Base-by-base conservation (phyloP, 352 stramenopile genomes). In the Phytophthora idaei region DNA sequence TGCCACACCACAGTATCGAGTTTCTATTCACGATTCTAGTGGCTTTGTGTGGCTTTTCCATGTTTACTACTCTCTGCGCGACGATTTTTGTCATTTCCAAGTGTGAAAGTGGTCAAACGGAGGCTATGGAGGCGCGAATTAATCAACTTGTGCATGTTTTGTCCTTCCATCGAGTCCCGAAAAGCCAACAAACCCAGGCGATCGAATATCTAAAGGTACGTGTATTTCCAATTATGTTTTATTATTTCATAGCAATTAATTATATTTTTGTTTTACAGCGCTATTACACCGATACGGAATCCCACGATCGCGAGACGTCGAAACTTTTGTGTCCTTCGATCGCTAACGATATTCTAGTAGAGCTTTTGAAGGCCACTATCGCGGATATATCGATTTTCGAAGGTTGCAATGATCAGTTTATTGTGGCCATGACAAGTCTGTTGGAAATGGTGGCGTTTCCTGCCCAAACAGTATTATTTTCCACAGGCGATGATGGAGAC, bases 31-130 rank as follows among this genome's bases (percentile, higher is more conserved):
- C 80, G 3, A 76, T 85, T 31, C 51, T 77, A n/a, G 83, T 93
- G 14, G 85, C 81, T 6, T 56, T 84, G 5, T 80, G 83, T 31
- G 85, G 85, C 0, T 93, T 93, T 48, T 80, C 81, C 11, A 65
- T 92, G 52, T 93, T 93, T 49, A 89, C 82, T 10, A 73, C 70
- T 1, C 64, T 92, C 36, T 87, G 77, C 15, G 81, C 81, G 2
- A 93, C 83, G 27, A 83, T 93, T 25, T 93, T 93, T 54, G 85
- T 90, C 48, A 81, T 92, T 39, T 93, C 85, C 34, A 90, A 90
- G 58, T 90, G 85, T 44, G 73, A 91, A 69, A 88, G 82, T 17
- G 81, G 85, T 0, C 75, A 83, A 11, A 71, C 68, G 0, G 85
- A 93, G 55, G 69, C 77, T 0, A 76, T 81, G 3, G 81, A 90